Evolutionary conservation across 768 basidiomycete genomes (phyloP).

Genomic region (Leucogyrophana mollusca): DNA sequence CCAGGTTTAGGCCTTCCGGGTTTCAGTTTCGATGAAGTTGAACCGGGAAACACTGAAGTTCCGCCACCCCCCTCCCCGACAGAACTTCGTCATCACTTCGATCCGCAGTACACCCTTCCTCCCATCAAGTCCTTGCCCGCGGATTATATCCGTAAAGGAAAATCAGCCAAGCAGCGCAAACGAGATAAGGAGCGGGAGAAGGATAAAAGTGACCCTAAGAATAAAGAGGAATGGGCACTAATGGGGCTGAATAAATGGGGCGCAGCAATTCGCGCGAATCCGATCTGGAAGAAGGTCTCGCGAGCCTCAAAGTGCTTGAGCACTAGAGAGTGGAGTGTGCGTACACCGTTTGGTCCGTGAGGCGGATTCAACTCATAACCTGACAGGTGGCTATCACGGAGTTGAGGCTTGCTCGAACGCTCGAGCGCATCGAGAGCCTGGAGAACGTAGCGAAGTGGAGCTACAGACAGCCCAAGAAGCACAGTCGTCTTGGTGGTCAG

Average conservation of each 20-base stretch:
- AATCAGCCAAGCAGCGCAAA: constrained; percentile 47
- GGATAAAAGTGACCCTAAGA: constrained; percentile 43
- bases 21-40: constrained; percentile 33
- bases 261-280: constrained; percentile 73
- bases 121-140: constrained; percentile 52
- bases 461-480: constrained; percentile 94
- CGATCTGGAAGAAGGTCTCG: constrained; percentile 66
- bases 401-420: constrained; percentile 69
- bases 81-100: constrained; percentile 37
- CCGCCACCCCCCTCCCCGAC: constrained; percentile 7
- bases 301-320: constrained; percentile 76
- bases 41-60: constrained; percentile 22
- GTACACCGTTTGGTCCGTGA: constrained; percentile 20
- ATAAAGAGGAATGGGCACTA: constrained; percentile 60
- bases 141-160: constrained; percentile 52
- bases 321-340: constrained; percentile 80
- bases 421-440: constrained; percentile 82
- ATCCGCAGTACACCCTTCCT: constrained; percentile 53
- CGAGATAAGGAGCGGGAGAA: constrained; percentile 48
- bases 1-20: constrained; percentile 28
- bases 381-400: constrained; percentile 76
- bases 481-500: constrained; percentile 71
- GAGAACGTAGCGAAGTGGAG: constrained; percentile 85
- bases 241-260: constrained; percentile 72
- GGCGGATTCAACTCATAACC: neutral